Evolutionary conservation across 176 grass and related monocot genomes (phyloP).

Genomic region (Elaeis guineensis): DNA sequence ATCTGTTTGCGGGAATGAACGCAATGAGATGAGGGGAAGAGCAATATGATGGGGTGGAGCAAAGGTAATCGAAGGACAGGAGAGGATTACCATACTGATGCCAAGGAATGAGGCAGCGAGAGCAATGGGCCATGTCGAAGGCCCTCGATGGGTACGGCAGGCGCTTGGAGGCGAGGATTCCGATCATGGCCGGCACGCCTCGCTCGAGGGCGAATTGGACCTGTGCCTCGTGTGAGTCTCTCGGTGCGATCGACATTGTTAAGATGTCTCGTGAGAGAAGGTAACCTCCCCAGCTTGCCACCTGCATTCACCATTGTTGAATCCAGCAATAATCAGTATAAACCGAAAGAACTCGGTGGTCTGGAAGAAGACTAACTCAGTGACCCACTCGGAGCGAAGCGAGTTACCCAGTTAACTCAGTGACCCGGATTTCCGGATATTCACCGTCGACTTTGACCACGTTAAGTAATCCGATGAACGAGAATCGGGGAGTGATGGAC

Average conservation of each 20-base stretch:
- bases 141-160: conserved; percentile 42
- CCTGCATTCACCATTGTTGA: conserved; percentile 6
- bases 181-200: conserved; percentile 53
- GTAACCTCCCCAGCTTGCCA: conserved; percentile 37
- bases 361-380: no score
- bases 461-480: no score
- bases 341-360: no score
- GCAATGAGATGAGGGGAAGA: no score
- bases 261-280: conserved; percentile 38
- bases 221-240: conserved; percentile 40
- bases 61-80: background rate
- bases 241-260: conserved; percentile 33
- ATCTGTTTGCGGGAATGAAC: conserved; percentile 8
- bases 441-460: no score
- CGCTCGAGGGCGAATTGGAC: conserved; percentile 49
- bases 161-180: conserved; percentile 27
- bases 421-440: no score
- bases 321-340: no score
- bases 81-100: conserved; percentile 31
- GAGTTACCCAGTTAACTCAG: no score
- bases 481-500: no score
- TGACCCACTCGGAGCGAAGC: no score
- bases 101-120: conserved; percentile 51
- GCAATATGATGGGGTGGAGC: no score
- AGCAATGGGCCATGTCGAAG: conserved; percentile 58